These are phyloP conservation scores for Neckera pumila DNA, from an alignment of 225 moss, liverwort and hornwort species.

Conservation along the genomic window DNA sequence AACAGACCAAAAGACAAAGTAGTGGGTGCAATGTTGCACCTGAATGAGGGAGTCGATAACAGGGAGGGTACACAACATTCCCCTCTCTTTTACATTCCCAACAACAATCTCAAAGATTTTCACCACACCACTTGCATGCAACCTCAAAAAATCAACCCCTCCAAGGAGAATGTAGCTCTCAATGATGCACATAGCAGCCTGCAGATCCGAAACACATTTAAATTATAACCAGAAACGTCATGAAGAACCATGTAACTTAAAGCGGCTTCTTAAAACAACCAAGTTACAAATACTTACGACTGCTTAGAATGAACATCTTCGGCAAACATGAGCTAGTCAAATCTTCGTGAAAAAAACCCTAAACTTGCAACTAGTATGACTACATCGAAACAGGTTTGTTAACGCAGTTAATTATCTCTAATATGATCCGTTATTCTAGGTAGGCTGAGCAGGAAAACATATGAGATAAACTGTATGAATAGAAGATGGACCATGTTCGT, in stretches of 20 bases:
- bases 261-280: background rate
- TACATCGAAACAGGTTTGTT: background rate
- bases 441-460: background rate
- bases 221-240: background rate
- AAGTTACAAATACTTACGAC: background rate
- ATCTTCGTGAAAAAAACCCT: background rate
- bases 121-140: constrained; percentile 77
- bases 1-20: background rate
- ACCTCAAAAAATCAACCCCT: constrained; percentile 76
- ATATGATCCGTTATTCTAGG: background rate
- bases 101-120: constrained; percentile 87
- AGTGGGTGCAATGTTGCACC: constrained; percentile 28
- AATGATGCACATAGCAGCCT: constrained; percentile 91
- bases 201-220: constrained; percentile 4
- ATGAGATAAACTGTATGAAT: background rate
- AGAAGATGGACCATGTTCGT: background rate
- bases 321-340: background rate
- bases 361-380: background rate
- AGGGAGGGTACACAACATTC: constrained; percentile 97
- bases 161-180: constrained; percentile 95
- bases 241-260: background rate
- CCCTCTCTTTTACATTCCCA: constrained; percentile 97
- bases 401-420: background rate
- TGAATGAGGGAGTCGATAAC: constrained; percentile 93
- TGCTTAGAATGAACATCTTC: background rate